A percentile compares a stretch with the other conserved stretches of the same genome.
Conservation (phyloP, 371 early-diverging fungal genomes). For the Apophysomyces ossiformis region DNA sequence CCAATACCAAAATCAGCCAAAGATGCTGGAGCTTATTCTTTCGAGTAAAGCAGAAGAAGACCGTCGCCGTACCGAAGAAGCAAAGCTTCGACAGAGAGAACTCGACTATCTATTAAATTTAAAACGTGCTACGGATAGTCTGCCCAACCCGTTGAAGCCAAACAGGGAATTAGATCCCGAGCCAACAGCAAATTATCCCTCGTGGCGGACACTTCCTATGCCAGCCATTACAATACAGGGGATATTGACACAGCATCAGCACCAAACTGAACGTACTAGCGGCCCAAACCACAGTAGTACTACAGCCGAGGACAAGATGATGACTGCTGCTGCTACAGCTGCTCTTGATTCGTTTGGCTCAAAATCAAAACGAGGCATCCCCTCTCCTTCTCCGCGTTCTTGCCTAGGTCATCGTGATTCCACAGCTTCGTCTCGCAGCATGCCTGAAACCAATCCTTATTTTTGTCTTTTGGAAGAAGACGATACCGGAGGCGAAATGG, state of each 20-base stretch:
- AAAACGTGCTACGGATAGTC: background rate
- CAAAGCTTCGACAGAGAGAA: conserved; percentile 50
- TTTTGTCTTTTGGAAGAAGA: background rate
- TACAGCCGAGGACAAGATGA: too few relatives aligned
- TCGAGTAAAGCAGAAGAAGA: conserved; percentile 61
- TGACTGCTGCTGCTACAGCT: too few relatives aligned
- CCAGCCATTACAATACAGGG: background rate
- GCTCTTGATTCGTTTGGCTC: too few relatives aligned
- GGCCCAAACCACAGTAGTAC: too few relatives aligned
- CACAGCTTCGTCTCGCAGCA: background rate
- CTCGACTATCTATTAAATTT: conserved; percentile 33
- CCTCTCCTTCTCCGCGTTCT: background rate
- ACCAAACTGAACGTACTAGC: too few relatives aligned
- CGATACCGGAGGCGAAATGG: too few relatives aligned
- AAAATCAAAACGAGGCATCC: too few relatives aligned
- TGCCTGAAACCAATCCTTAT: background rate
- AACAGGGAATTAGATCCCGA: too few relatives aligned
- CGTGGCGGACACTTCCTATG: conserved; percentile 1
- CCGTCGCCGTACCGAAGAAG: conserved; percentile 59
- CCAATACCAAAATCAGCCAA: conserved; percentile 51
- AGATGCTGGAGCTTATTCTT: conserved; percentile 55
- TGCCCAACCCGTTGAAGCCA: background rate
- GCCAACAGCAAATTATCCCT: background rate
- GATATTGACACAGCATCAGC: background rate
- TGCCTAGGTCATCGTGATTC: background rate